Conservation (phyloP, 352 stramenopile genomes). For the Lagenidium sp. region DNA sequence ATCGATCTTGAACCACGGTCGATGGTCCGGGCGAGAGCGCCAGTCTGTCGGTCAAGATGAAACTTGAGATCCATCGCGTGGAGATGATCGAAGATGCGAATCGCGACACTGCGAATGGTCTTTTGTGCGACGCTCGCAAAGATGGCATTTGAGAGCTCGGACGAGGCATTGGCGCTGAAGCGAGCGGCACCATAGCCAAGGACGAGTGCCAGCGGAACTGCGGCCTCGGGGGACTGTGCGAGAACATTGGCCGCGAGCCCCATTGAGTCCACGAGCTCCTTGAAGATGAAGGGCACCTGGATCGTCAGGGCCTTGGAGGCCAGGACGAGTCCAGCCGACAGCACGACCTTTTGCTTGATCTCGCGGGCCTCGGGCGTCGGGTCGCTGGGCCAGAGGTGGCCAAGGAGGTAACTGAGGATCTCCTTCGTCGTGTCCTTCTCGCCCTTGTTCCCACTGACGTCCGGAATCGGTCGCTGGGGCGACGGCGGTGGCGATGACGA, state of each 20-base stretch:
- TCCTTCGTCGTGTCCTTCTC: constrained; percentile 20
- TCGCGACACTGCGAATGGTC: constrained; percentile 86
- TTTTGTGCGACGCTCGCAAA: constrained; percentile 91
- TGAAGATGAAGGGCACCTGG: constrained; percentile 93
- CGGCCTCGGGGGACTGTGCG: constrained; percentile 12
- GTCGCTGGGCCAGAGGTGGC: constrained; percentile 29
- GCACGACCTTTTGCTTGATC: constrained; percentile 51
- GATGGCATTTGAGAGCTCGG: constrained; percentile 88
- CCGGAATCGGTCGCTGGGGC: no score
- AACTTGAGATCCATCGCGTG: constrained; percentile 87
- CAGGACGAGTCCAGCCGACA: constrained; percentile 66
- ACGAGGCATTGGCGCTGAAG: constrained; percentile 70
- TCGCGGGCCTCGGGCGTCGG: constrained; percentile 14
- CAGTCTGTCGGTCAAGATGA: constrained; percentile 90
- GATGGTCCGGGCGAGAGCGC: constrained; percentile 77
- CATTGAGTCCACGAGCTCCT: constrained; percentile 84
- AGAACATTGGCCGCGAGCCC: constrained; percentile 13
- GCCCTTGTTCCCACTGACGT: no score
- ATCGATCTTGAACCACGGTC: constrained; percentile 90
- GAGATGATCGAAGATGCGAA: constrained; percentile 89
- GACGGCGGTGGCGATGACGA: no score
- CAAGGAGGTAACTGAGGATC: constrained; percentile 21
- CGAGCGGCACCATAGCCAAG: constrained; percentile 88
- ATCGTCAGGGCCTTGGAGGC: constrained; percentile 82
- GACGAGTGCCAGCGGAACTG: constrained; percentile 49